Base-by-base conservation (phyloP, 2,329 filamentous ascomycete species). In the Triangularia setosa region DNA sequence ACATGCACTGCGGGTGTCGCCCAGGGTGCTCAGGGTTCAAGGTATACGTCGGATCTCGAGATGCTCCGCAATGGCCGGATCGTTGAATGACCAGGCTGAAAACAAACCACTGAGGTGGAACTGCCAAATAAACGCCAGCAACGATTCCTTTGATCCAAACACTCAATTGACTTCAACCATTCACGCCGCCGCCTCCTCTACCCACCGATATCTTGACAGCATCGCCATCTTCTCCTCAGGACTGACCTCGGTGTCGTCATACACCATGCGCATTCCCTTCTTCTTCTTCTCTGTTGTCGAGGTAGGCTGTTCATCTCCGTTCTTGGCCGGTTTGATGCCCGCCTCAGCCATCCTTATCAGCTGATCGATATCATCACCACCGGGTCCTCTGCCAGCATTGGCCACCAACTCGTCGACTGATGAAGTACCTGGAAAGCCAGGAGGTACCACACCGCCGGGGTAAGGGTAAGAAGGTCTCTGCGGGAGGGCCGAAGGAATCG, bases 191-290 rank as follows among this genome's bases (percentile, higher is more conserved):
- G 62, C 48, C 35, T 57, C 65, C 62, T 65, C 64, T 0, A 64
- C 67, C 61, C 65, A 70, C 16, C 88, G 87, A 80, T 96, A 97
- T 77, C 87, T 88, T 66, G 90, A 82, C 79, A 95, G 80, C 73
- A 81, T 79, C 27, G 92, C 90, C 91, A 96, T 93, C 78, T 89
- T 92, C 83, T 97, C 93, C 79, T 97, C 93, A 1, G 92, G 91
- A 72, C 91, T 95, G 72, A 88, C 80, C 64, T 90, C 88, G 60
- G 90, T 87, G 74, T 96, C 91, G 67, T 88, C 88, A 79, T 95
- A 97, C 28, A 96, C 82, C 84, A 97, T 88, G 75, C 86, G 84
- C 63, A 82, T 71, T n/a, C 71, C 70, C 71, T 76, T 76, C 57
- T 75, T 84, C 76, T 88, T 90, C 66, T 87, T 83, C 75, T 90